Evolutionary conservation across 768 basidiomycete species (phyloP), one percentile per base, ranked within the genome.

Genomic region (Trichaptum fuscoviolaceum): DNA sequence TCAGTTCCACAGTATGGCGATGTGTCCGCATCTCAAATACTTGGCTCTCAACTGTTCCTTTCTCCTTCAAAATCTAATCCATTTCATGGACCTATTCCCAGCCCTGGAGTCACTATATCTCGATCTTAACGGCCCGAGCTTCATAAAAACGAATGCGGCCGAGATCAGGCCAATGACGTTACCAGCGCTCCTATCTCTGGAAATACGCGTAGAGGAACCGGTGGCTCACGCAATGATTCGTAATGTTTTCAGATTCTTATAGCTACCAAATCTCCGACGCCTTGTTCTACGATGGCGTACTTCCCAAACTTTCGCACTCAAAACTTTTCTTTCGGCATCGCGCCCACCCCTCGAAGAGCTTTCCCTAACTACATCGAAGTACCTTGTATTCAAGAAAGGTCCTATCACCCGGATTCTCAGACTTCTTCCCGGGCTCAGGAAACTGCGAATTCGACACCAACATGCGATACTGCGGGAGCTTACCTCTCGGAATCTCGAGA

Each of bases 11-110:
- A 30, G 30, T 30, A 3, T 30, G 30, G 30, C 15, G 42, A 6
- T 27, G 77, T 85, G 10, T 77, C 42, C 42, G 10, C 2, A 52
- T 52, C 42, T 52, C 20, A 52, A 52, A 12, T 52, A 52, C 15
- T 52, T 52, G 42, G 42, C 12, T 12, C 12, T 52, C 15, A 52
- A 52, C 42, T 2, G 12, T 20, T 12, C 15, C 15, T 15, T 20
- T 52, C 2, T 12, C 42, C 5, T 20, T 12, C 42, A 52, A 52
- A 15, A 20, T 5, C 2, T 52, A 12, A 12, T 15, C 42, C 42
- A 3, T 12, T 5, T 52, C 42, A 12, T 52, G 6, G 20, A 20
- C 5, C 15, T 52, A 4, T 52, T 4, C 10, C 42, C 42, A 12
- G 42, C 42, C 3, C 42, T 52, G 15, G 20, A 52, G 20, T 15